These are phyloP conservation scores for Penicillium griseofulvum DNA, from an alignment of 2,329 filamentous ascomycete species.

Conservation along the genomic window DNA sequence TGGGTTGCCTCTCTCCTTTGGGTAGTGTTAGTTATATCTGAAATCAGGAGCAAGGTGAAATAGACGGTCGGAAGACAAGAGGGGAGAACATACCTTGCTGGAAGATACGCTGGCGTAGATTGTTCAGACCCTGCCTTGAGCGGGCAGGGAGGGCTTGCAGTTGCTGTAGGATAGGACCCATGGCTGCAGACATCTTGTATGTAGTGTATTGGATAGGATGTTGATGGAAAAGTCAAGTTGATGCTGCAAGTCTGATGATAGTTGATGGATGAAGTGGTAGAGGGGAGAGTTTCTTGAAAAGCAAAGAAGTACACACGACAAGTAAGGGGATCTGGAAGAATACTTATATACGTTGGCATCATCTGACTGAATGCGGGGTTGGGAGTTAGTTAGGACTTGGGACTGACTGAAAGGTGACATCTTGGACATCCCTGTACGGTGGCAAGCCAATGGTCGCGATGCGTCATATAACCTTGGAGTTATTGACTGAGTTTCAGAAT, in stretches of 20 bases:
- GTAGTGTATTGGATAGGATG: neutral
- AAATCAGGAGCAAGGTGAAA: neutral
- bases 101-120: constrained; percentile 25
- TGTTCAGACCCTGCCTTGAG: constrained; percentile 24
- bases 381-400: constrained; percentile 7
- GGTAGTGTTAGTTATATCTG: constrained; percentile 6
- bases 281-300: neutral
- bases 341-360: constrained; percentile 20
- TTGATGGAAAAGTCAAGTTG: constrained; percentile 4
- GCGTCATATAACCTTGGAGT: neutral
- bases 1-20: constrained; percentile 28
- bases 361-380: constrained; percentile 28
- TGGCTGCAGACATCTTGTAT: constrained; percentile 23
- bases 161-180: constrained; percentile 22
- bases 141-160: constrained; percentile 23
- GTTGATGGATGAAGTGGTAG: neutral
- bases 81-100: constrained; percentile 23
- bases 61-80: neutral
- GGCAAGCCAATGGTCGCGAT: constrained; percentile 10
- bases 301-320: neutral
- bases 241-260: neutral
- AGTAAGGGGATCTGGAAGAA: neutral
- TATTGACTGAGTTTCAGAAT: constrained; percentile 5
- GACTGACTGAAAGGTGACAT: constrained; percentile 18
- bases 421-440: constrained; percentile 17